Base-by-base conservation (phyloP, 169 alveolate species). In the Plasmodium knowlesi region DNA sequence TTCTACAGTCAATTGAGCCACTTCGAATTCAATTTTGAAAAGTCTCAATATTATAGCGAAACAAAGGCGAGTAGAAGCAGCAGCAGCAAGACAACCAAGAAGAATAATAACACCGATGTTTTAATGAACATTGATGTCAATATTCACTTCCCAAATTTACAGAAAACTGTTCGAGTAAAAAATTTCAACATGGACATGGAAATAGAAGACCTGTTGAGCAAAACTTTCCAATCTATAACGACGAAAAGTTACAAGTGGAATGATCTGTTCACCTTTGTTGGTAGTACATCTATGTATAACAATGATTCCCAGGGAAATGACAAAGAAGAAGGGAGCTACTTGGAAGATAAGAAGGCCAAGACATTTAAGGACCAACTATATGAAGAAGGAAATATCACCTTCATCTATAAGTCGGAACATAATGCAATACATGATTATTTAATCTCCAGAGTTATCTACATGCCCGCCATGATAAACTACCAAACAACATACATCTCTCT, bases 401-500 rank as follows among this genome's bases (percentile, higher is more conserved):
- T 82, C 30, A 82, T 91, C 28, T 91, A 25, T 91, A 78, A 43
- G 22, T 71, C 94, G 12, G 82, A 88, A 14, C 19, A 88, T 88
- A 88, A 70, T 32, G 88, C 70, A 3, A 79, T 78, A 41, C 39
- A 88, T 41, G 92, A 91, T 71, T 91, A 91, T 72, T 46, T 91
- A 19, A 91, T 50, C 1, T 46, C 92, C 61, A 80, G 84, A 72
- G 10, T 91, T 22, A 46, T 37, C 4, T 91, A 91, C 54, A 5
- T 91, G 5, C 95, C 95, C 28, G 84, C 81, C 43, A 70, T 91
- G 39, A 80, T 91, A 50, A 91, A 91, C 41, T 91, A 53, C 19
- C 57, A 91, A 41, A 91, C 95, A 71, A 70, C 81, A 14, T 91
- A 91, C 76, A 50, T 91, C n/a, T 57, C 95, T 0, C 74, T 91